These are phyloP conservation scores for Gloeopeniophorella convolvens DNA, from an alignment of 768 basidiomycete species.

Conservation along the genomic window DNA sequence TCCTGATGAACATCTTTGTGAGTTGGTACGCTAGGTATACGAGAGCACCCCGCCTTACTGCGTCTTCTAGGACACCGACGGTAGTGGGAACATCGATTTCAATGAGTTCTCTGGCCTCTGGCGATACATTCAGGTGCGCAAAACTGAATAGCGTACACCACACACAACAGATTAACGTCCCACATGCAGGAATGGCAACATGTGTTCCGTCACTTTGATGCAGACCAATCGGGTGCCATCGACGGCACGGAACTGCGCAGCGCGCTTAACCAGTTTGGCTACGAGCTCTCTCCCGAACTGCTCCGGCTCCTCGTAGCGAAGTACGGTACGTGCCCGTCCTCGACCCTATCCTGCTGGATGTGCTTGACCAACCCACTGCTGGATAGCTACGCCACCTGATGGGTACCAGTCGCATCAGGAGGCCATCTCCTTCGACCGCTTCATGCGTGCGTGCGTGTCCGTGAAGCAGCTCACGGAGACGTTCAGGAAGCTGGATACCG, in stretches of 20 bases:
- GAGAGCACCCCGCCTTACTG: neutral
- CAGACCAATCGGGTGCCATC: conserved; percentile 74
- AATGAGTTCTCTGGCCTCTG: conserved; percentile 79
- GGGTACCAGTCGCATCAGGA: conserved; percentile 30
- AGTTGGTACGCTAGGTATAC: conserved; percentile 23
- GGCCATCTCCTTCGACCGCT: conserved; percentile 80
- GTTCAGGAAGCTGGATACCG: conserved; percentile 59
- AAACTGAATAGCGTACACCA: neutral
- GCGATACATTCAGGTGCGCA: conserved; percentile 64
- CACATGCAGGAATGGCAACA: conserved; percentile 84
- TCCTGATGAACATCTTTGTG: conserved; percentile 77
- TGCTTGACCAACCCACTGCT: conserved; percentile 36
- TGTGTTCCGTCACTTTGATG: conserved; percentile 76
- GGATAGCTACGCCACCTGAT: conserved; percentile 31
- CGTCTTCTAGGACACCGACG: conserved; percentile 50
- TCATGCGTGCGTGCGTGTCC: conserved; percentile 79
- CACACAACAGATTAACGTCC: neutral
- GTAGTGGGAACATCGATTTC: conserved; percentile 76
- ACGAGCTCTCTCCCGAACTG: conserved; percentile 59
- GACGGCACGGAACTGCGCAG: conserved; percentile 59
- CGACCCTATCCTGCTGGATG: neutral
- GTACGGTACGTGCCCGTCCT: conserved; percentile 52
- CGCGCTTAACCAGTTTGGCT: conserved; percentile 72
- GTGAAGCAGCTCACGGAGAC: conserved; percentile 70
- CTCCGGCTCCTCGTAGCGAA: conserved; percentile 66